These are phyloP conservation scores for Leccinum subspadiceum DNA, from an alignment of 1,284 basidiomycete species.

Conservation along the genomic window DNA sequence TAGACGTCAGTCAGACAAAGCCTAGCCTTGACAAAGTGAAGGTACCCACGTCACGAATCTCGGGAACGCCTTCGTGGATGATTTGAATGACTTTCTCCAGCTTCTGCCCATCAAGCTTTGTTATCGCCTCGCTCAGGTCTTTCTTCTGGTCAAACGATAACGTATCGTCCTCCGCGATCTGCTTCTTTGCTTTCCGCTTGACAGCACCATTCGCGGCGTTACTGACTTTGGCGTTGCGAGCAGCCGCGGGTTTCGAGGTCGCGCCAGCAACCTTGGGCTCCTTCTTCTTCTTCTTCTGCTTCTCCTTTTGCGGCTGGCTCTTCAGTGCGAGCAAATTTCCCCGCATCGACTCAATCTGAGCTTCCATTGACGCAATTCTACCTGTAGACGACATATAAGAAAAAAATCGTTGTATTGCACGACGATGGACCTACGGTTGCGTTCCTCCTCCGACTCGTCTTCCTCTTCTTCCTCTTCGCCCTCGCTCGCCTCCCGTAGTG, in stretches of 20 bases:
- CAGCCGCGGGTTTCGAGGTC: constrained; percentile 52
- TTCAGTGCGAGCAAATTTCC: constrained; percentile 63
- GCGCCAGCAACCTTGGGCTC: constrained; percentile 56
- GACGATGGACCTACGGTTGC: constrained; percentile 48
- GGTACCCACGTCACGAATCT: constrained; percentile 81
- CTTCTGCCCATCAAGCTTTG: constrained; percentile 72
- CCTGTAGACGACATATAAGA: constrained; percentile 40
- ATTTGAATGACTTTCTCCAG: constrained; percentile 87
- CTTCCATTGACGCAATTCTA: constrained; percentile 69
- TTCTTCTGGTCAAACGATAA: constrained; percentile 94
- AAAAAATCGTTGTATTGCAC: background rate
- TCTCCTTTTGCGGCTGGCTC: constrained; percentile 50
- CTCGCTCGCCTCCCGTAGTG: constrained; percentile 53
- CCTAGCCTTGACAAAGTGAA: constrained; percentile 2
- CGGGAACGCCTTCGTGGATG: constrained; percentile 86
- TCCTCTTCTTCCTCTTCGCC: constrained; percentile 53
- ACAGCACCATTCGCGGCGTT: constrained; percentile 33
- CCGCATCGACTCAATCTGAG: constrained; percentile 70
- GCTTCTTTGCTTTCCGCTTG: constrained; percentile 59
- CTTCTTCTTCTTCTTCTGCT: constrained; percentile 62
- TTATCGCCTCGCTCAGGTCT: constrained; percentile 91
- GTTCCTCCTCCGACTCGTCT: constrained; percentile 49
- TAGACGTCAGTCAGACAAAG: constrained; percentile 34
- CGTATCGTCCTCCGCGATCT: constrained; percentile 60
- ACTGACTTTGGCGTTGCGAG: constrained; percentile 46